Evolutionary conservation across 2,329 filamentous ascomycete genomes (phyloP).

Genomic region (Xylariales sp.): DNA sequence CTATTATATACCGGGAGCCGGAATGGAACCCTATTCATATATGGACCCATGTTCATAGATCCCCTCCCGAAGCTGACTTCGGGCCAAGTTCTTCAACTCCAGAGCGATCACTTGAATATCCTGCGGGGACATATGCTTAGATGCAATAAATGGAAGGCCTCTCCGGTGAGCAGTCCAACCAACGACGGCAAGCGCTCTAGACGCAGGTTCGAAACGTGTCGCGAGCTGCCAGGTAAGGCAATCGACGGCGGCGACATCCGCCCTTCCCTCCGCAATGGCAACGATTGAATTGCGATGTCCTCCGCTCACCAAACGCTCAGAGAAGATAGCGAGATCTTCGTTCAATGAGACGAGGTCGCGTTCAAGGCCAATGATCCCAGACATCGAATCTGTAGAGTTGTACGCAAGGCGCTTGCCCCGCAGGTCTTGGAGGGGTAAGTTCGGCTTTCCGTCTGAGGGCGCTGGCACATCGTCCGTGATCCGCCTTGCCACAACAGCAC

Average conservation of each 20-base stretch:
- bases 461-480: constrained; percentile 5
- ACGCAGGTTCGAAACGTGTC: constrained; percentile 29
- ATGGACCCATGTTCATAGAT: not conserved
- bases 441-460: constrained; percentile 21
- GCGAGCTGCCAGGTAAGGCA: constrained; percentile 37
- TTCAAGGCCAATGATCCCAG: constrained; percentile 27
- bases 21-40: not conserved
- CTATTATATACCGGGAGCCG: too few relatives aligned
- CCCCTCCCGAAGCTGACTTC: not conserved
- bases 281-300: constrained; percentile 36
- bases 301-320: constrained; percentile 25
- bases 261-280: constrained; percentile 26
- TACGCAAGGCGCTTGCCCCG: constrained; percentile 34
- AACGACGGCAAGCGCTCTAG: constrained; percentile 22
- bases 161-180: constrained; percentile 34
- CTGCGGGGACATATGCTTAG: constrained; percentile 12
- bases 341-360: constrained; percentile 27
- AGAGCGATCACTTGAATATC: not conserved
- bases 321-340: constrained; percentile 27
- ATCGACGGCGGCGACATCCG: constrained; percentile 34
- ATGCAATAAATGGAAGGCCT: constrained; percentile 33
- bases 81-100: constrained; percentile 11
- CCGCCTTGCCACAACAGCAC: constrained; percentile 30
- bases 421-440: constrained; percentile 22
- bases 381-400: constrained; percentile 36